phyloP scores from a whole-genome alignment of 2,329 filamentous ascomycete species.

The Alternaria consortialis region DNA sequence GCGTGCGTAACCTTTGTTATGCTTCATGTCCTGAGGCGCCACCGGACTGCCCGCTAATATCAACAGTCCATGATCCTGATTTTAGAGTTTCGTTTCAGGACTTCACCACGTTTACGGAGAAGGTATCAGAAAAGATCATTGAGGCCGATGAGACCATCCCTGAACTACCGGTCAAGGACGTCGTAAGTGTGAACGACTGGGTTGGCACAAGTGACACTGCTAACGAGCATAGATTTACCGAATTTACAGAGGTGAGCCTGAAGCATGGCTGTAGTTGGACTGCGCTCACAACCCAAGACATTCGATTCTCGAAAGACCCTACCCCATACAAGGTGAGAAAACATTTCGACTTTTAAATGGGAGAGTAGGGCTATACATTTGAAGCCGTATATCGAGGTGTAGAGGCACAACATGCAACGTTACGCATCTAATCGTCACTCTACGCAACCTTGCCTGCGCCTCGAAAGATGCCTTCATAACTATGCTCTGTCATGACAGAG shows the following conservation, averaged over 20 bases:
- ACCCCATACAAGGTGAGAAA: constrained; percentile 83
- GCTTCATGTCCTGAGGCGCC: not conserved
- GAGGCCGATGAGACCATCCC: constrained; percentile 83
- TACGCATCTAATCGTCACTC: not conserved
- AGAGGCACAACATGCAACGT: not conserved
- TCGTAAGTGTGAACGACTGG: constrained; percentile 59
- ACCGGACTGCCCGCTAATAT: constrained; percentile 21
- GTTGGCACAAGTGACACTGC: not conserved
- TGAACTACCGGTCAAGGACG: constrained; percentile 83
- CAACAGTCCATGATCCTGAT: constrained; percentile 77
- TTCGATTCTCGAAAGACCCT: constrained; percentile 83
- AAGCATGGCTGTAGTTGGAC: not conserved
- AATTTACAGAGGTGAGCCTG: constrained; percentile 72
- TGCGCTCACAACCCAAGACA: constrained; percentile 59
- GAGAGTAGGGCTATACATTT: not conserved
- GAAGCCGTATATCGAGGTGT: not conserved
- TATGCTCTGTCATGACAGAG: not conserved
- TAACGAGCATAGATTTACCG: constrained; percentile 70
- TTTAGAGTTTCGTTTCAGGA: constrained; percentile 81
- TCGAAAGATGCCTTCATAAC: not conserved
- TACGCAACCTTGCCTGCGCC: not conserved
- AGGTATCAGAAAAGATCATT: constrained; percentile 73
- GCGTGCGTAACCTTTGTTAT: constrained; percentile 54
- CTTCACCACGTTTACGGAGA: constrained; percentile 80
- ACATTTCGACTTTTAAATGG: not conserved